Percentiles rank a stretch among this genome's conserved stretches.
phyloP scores from a whole-genome alignment of 306 rosid genomes.

The Adenanthera pavonina region DNA sequence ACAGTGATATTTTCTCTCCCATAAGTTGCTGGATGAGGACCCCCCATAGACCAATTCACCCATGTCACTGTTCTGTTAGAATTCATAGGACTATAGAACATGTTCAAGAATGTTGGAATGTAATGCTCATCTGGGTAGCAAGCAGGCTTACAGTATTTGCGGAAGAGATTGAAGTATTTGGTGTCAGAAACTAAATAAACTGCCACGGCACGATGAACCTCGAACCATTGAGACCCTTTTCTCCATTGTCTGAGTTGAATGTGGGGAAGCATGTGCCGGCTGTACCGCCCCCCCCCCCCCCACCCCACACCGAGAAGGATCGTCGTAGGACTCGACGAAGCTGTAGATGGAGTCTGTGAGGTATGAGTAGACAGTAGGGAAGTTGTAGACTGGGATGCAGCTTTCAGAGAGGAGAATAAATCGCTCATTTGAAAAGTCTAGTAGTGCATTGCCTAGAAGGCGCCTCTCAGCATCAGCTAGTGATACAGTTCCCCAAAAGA shows the following conservation, averaged over 20 bases:
- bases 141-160: constrained; percentile 85
- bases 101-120: constrained; percentile 81
- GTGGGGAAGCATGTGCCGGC: constrained; percentile 80
- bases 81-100: constrained; percentile 74
- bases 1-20: constrained; percentile 61
- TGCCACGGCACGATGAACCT: constrained; percentile 65
- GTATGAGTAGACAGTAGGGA: constrained; percentile 75
- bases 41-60: constrained; percentile 90
- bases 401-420: constrained; percentile 94
- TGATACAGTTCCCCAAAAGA: constrained; percentile 81
- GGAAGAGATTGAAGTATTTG: constrained; percentile 62
- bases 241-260: constrained; percentile 83
- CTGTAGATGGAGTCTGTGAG: constrained; percentile 66
- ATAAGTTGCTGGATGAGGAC: constrained; percentile 87
- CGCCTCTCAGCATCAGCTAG: constrained; percentile 92
- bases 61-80: constrained; percentile 86
- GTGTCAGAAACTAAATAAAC: constrained; percentile 63
- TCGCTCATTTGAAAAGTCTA: constrained; percentile 86
- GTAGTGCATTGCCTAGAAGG: constrained; percentile 86
- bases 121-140: constrained; percentile 97
- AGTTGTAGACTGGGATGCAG: constrained; percentile 89
- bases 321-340: constrained; percentile 87
- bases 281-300: constrained; percentile 86
- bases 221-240: constrained; percentile 95
- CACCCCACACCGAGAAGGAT: constrained; percentile 86